phyloP scores from a whole-genome alignment of 306 rosid species.

The Acacia acuminata region DNA sequence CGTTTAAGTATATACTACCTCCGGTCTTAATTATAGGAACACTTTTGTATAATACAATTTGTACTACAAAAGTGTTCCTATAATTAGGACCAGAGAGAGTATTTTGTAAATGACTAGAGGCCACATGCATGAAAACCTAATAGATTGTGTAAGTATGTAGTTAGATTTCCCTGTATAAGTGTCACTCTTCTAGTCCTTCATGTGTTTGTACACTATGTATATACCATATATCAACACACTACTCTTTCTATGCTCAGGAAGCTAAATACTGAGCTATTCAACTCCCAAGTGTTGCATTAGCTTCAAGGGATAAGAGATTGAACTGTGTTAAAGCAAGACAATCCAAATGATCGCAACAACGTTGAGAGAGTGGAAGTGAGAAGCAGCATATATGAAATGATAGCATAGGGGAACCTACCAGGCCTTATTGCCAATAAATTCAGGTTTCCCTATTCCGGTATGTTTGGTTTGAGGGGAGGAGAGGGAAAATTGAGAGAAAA shows the following conservation, averaged over 20 bases:
- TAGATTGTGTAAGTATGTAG: background rate
- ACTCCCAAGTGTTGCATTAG: background rate
- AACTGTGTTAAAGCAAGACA: constrained; percentile 38
- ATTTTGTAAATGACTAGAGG: background rate
- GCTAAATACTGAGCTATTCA: background rate
- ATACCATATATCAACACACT: background rate
- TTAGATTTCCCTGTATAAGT: background rate
- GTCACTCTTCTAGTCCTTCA: background rate
- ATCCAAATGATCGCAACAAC: constrained; percentile 46
- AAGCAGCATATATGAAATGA: constrained; percentile 33
- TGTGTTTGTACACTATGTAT: background rate
- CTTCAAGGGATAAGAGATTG: background rate
- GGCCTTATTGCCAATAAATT: constrained; percentile 38
- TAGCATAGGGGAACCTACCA: constrained; percentile 24
- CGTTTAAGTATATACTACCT: background rate
- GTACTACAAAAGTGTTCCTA: too few relatives aligned
- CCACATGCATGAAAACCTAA: background rate
- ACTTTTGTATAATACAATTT: too few relatives aligned
- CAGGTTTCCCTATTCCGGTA: too few relatives aligned
- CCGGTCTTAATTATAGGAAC: too few relatives aligned
- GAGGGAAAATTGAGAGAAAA: too few relatives aligned
- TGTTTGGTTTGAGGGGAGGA: too few relatives aligned
- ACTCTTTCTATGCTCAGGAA: background rate
- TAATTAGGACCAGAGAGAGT: too few relatives aligned
- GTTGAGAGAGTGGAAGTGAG: constrained; percentile 33